Evolutionary conservation across 108 stramenopile genomes (phyloP).

Genomic region (Cylindrotheca fusiformis): DNA sequence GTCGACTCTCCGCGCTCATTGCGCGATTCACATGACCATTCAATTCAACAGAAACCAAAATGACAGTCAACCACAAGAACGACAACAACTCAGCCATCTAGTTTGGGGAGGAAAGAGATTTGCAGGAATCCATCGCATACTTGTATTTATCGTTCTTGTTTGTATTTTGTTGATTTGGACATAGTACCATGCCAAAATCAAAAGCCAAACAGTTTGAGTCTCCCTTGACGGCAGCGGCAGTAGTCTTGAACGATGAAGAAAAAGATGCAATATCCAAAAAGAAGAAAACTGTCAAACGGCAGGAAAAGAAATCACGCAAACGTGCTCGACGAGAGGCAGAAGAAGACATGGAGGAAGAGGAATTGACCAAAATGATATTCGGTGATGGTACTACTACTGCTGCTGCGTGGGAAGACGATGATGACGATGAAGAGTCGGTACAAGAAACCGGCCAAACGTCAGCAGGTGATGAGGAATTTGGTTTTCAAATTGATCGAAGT

Average conservation of each 20-base stretch:
- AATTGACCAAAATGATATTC: constrained; percentile 45
- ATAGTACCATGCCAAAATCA: constrained; percentile 1
- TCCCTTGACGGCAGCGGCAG: constrained; percentile 1
- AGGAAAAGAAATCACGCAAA: constrained; percentile 15
- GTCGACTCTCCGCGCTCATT: no score
- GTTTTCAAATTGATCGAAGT: constrained; percentile 46
- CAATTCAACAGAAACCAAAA: no score
- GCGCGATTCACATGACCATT: no score
- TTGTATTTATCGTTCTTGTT: no score
- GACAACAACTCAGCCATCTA: no score
- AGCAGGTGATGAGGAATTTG: constrained; percentile 6
- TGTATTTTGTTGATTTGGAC: no score
- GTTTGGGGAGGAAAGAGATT: no score
- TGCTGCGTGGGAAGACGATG: constrained; percentile 2
- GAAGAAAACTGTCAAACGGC: no score
- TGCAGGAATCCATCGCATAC: no score
- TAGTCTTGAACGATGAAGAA: neutral
- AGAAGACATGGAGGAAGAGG: constrained; percentile 35
- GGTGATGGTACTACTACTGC: constrained; percentile 20
- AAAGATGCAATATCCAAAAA: constrained; percentile 2
- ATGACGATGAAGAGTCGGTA: constrained; percentile 1
- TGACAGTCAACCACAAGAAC: no score
- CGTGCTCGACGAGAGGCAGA: constrained; percentile 19
- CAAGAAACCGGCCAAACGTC: neutral
- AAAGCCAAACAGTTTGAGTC: neutral